Evolutionary conservation across 2,329 filamentous ascomycete species (phyloP), one percentile per base, ranked within the genome.

Genomic region (Zalaria sp.): DNA sequence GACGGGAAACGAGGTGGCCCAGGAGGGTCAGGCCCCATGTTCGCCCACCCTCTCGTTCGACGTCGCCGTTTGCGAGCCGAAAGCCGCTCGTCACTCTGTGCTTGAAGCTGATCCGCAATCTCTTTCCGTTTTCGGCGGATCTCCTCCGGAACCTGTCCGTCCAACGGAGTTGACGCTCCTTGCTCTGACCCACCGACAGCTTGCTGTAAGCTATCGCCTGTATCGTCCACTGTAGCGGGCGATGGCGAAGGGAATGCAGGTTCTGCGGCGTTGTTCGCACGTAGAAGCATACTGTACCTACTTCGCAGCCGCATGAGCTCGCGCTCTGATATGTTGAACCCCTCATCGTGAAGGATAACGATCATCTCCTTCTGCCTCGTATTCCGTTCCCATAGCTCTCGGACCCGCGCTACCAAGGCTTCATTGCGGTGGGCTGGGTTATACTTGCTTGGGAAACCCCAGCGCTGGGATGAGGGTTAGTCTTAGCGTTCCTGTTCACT

Each of bases 351-450:
- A 44, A 91, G 66, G 27, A 75, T 73, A 26, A 71, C 67, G 43
- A 87, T 66, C 75, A 91, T 91, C 49, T 87, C 79, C 45, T 73
- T 72, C 58, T 87, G 82, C 11, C 67, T 71, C 9, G 76, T 69
- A 54, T 89, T 91, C 51, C 66, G 68, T 57, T 84, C 79, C 84
- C 84, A 91, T 52, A 91, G 68, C 61, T 88, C 74, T 54, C 77
- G 79, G 46, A 89, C 72, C 27, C 84, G 75, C 11, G 71, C 72
- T 34, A 83, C 75, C 5, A 89, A 71, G 25, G 66, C 66, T 9
- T 69, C 66, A 55, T 86, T 81, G 53, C 81, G 82, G 55, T 86
- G 75, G 1, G 79, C 77, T 1, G 78, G 77, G 45, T 79, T 77
- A 50, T 83, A 77, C 57, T 85, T 85, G 44, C 72, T 75, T 9